Evolutionary conservation across 352 stramenopile genomes (phyloP).

Genomic region (Phytopythium boreale): DNA sequence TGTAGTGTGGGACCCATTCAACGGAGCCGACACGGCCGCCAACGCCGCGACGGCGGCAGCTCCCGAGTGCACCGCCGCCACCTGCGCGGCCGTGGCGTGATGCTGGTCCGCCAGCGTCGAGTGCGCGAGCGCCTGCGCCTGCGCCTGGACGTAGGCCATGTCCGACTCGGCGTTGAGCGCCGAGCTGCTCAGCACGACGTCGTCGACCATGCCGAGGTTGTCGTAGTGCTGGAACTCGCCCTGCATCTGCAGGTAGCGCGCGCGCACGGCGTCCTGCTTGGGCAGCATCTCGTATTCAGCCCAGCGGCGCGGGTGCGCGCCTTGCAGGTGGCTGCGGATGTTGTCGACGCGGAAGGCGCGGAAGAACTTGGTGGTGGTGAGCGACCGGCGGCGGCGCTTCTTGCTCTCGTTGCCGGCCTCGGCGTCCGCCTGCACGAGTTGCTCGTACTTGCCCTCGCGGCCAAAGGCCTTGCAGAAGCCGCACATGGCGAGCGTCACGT

Average conservation of each 20-base stretch:
- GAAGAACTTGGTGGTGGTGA: slow-evolving; percentile 88
- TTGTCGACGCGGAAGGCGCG: slow-evolving; percentile 83
- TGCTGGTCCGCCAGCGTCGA: slow-evolving; percentile 30
- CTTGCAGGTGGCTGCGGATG: slow-evolving; percentile 82
- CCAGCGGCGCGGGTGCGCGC: slow-evolving; percentile 71
- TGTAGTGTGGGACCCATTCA: slow-evolving; percentile 8
- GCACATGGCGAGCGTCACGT: slow-evolving; percentile 80
- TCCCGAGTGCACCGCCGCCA: slow-evolving; percentile 7
- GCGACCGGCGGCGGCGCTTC: slow-evolving; percentile 68
- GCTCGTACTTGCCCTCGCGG: slow-evolving; percentile 72
- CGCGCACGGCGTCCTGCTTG: slow-evolving; percentile 61
- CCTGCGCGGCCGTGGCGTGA: slow-evolving; percentile 11
- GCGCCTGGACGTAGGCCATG: slow-evolving; percentile 56
- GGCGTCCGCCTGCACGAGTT: slow-evolving; percentile 58
- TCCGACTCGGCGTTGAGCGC: slow-evolving; percentile 49
- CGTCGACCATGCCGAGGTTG: slow-evolving; percentile 59
- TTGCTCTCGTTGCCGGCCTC: slow-evolving; percentile 52
- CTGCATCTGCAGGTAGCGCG: slow-evolving; percentile 61
- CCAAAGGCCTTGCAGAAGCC: slow-evolving; percentile 85
- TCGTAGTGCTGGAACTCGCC: slow-evolving; percentile 63
- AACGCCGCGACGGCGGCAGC: neutral
- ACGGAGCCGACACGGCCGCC: slow-evolving; percentile 9
- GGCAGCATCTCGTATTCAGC: slow-evolving; percentile 76
- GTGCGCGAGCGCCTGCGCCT: slow-evolving; percentile 35
- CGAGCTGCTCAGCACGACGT: slow-evolving; percentile 63